Evolutionary conservation across 768 basidiomycete genomes (phyloP).

Genomic region (Termitomyces sp.): DNA sequence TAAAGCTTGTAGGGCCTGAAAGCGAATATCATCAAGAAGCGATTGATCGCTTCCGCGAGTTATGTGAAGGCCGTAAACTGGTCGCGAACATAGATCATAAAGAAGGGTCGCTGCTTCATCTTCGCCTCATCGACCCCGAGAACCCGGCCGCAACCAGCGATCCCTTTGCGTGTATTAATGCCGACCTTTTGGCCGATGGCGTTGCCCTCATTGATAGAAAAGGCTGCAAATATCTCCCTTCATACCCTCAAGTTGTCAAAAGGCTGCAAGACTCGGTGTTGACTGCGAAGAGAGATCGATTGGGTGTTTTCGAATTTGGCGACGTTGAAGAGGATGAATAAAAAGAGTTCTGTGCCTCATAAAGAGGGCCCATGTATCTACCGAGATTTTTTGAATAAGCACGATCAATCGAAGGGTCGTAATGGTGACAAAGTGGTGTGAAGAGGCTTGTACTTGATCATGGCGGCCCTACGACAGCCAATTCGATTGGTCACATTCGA

Average conservation of each 20-base stretch:
- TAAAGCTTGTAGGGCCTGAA: conserved; percentile 72
- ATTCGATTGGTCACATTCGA: conserved; percentile 77
- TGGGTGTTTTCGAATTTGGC: conserved; percentile 90
- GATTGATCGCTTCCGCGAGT: conserved; percentile 74
- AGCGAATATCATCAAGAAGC: conserved; percentile 89
- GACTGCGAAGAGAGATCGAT: conserved; percentile 67
- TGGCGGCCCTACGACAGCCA: conserved; percentile 4
- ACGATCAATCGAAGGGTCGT: not conserved
- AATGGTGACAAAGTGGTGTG: not conserved
- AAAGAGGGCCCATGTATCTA: not conserved
- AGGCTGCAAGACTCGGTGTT: conserved; percentile 55
- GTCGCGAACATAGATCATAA: conserved; percentile 90
- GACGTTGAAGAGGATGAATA: conserved; percentile 82
- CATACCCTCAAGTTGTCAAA: conserved; percentile 65
- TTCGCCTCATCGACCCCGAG: conserved; percentile 87
- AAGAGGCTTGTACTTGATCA: not conserved
- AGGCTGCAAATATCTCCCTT: conserved; percentile 62
- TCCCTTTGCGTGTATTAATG: conserved; percentile 78
- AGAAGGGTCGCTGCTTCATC: conserved; percentile 73
- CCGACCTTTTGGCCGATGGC: conserved; percentile 85
- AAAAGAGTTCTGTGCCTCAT: not conserved
- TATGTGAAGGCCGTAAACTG: conserved; percentile 93
- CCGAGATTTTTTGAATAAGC: not conserved
- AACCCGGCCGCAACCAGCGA: conserved; percentile 66
- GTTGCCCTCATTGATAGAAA: conserved; percentile 76